A percentile compares a stretch with the other conserved stretches of the same genome.
phyloP scores from a whole-genome alignment of 805 yeast genomes.

The Pichia thaimueangensis region DNA sequence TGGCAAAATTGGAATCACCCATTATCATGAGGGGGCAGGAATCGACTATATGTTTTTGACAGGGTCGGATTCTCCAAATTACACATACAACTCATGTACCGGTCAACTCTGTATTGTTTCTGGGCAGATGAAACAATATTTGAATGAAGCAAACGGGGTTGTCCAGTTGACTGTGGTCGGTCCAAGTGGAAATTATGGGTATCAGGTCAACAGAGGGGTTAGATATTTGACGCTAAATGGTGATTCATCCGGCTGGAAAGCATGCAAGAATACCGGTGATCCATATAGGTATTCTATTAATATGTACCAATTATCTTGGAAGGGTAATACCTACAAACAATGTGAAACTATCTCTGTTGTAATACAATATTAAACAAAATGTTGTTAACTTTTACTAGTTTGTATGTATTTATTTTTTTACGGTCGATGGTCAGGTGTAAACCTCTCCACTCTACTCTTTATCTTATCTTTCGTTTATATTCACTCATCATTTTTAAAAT shows the following conservation, averaged over 20 bases:
- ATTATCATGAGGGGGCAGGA: constrained; percentile 43
- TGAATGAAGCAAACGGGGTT: constrained; percentile 1
- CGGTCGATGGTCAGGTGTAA: no score
- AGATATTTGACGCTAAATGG: constrained; percentile 21
- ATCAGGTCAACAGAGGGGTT: not conserved
- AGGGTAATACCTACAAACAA: not conserved
- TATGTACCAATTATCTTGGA: constrained; percentile 15
- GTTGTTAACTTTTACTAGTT: no score
- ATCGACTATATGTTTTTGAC: constrained; percentile 34
- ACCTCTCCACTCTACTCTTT: no score
- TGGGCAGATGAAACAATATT: not conserved
- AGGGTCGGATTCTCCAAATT: constrained; percentile 14
- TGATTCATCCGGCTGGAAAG: constrained; percentile 30
- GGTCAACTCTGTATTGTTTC: not conserved
- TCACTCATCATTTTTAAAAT: no score
- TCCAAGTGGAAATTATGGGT: not conserved
- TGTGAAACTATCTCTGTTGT: not conserved
- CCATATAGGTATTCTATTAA: constrained; percentile 33
- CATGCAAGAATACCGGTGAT: constrained; percentile 36
- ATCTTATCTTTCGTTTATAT: no score
- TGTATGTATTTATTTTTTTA: no score
- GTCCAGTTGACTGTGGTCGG: constrained; percentile 11
- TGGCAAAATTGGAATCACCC: constrained; percentile 20
- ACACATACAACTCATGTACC: constrained; percentile 14
- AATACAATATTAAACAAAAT: not conserved